These are phyloP conservation scores for Colletotrichum eleusines DNA, from an alignment of 2,329 filamentous ascomycete species.

Conservation along the genomic window DNA sequence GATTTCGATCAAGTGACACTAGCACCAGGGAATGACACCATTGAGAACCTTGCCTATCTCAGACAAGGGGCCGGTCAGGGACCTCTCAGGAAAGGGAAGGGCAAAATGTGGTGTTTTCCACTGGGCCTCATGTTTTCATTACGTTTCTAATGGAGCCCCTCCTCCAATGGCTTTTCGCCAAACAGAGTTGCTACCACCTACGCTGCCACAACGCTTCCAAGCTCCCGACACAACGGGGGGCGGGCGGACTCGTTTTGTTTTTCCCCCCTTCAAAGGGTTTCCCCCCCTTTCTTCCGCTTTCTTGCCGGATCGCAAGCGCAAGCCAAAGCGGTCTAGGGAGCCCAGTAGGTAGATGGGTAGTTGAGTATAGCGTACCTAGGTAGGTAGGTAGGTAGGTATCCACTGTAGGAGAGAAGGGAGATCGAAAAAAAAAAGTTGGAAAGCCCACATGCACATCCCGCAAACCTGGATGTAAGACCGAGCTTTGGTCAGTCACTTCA, in stretches of 20 bases:
- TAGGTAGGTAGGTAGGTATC: neutral
- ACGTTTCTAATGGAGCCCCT: slow-evolving; percentile 39
- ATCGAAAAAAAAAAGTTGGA: neutral
- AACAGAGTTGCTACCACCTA: slow-evolving; percentile 18
- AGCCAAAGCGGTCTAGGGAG: neutral
- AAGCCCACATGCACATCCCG: slow-evolving; percentile 18
- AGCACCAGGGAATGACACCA: slow-evolving; percentile 31
- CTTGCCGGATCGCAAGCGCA: neutral
- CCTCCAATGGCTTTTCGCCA: slow-evolving; percentile 6
- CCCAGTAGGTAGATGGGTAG: neutral
- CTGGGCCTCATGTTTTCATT: slow-evolving; percentile 42
- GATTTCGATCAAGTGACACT: slow-evolving; percentile 35
- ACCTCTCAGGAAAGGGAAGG: neutral
- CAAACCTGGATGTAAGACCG: slow-evolving; percentile 4
- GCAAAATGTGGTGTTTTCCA: slow-evolving; percentile 32
- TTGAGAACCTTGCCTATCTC: slow-evolving; percentile 25
- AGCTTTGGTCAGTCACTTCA: slow-evolving; percentile 11
- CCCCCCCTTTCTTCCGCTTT: neutral
- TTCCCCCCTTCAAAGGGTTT: too few relatives aligned
- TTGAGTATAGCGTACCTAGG: neutral
- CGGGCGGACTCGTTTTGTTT: neutral
- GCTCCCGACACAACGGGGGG: slow-evolving; percentile 2
- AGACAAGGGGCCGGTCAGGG: slow-evolving; percentile 21
- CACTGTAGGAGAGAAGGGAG: neutral
- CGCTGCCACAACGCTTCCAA: slow-evolving; percentile 8